Conservation (phyloP, 148 eudicot genomes). For the Chenopodium berlandieri region DNA sequence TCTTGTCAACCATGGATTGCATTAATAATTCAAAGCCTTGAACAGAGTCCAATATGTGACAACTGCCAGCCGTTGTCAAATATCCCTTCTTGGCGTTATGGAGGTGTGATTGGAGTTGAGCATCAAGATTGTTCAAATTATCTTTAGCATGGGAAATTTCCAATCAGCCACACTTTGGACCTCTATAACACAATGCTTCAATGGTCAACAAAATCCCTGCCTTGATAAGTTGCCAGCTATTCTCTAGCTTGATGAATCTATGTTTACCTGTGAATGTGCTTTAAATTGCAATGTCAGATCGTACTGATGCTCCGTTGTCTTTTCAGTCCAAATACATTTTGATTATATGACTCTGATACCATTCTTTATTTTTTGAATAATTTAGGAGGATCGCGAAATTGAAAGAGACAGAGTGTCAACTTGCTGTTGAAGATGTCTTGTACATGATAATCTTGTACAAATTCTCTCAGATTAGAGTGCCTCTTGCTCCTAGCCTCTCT, state of each 20-base stretch:
- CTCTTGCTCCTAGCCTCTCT: slow-evolving; percentile 64
- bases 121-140: slow-evolving; percentile 14
- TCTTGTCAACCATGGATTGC: slow-evolving; percentile 21
- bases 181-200: slow-evolving; percentile 24
- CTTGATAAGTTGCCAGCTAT: slow-evolving; percentile 36
- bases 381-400: slow-evolving; percentile 85
- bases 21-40: slow-evolving; percentile 32
- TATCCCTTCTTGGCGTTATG: slow-evolving; percentile 9
- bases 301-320: not conserved
- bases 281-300: not conserved
- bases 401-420: slow-evolving; percentile 54
- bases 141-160: slow-evolving; percentile 20
- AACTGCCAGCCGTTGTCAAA: slow-evolving; percentile 18
- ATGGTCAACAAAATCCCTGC: slow-evolving; percentile 17
- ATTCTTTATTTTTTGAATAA: slow-evolving; percentile 6
- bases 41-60: slow-evolving; percentile 28
- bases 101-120: slow-evolving; percentile 16
- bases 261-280: slow-evolving; percentile 26
- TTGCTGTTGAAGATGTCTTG: slow-evolving; percentile 66
- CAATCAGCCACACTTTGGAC: slow-evolving; percentile 20
- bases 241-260: slow-evolving; percentile 21
- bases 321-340: not conserved
- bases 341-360: not conserved
- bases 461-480: slow-evolving; percentile 63
- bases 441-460: slow-evolving; percentile 59